Percentiles rank a stretch among this genome's conserved stretches.
Conservation (phyloP, 208 protist species). For the Trypanosomatidae sp. region DNA sequence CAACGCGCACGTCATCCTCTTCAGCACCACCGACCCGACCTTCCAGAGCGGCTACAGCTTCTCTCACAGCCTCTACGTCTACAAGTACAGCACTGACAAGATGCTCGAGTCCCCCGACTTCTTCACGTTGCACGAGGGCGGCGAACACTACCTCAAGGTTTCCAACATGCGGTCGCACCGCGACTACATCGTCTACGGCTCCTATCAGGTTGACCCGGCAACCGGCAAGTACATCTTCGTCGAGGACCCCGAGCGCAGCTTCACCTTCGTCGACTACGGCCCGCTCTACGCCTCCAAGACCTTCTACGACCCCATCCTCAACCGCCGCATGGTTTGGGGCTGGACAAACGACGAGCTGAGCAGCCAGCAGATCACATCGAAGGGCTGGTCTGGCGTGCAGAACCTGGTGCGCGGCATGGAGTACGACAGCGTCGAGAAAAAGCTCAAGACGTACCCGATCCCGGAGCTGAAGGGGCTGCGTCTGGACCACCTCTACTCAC, state of each 20-base stretch:
- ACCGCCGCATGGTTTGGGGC: constrained; percentile 48
- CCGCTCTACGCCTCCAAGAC: constrained; percentile 48
- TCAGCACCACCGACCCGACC: constrained; percentile 39
- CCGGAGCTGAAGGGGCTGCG: constrained; percentile 38
- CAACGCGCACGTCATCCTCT: constrained; percentile 47
- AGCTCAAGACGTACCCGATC: constrained; percentile 40
- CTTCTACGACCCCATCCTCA: constrained; percentile 50
- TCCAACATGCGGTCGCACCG: constrained; percentile 44
- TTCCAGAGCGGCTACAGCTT: constrained; percentile 48
- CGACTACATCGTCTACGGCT: constrained; percentile 47
- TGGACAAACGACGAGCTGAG: constrained; percentile 47
- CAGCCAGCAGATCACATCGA: constrained; percentile 25
- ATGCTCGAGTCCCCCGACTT: constrained; percentile 62
- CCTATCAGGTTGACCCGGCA: constrained; percentile 14
- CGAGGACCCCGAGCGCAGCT: constrained; percentile 29
- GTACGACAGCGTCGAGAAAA: constrained; percentile 43
- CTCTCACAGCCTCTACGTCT: constrained; percentile 43
- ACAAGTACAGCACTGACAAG: constrained; percentile 30
- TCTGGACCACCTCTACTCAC: constrained; percentile 10
- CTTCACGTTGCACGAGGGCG: constrained; percentile 31
- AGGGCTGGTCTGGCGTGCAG: constrained; percentile 54
- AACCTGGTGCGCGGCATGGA: constrained; percentile 42
- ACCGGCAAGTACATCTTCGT: constrained; percentile 34
- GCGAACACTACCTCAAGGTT: constrained; percentile 47
- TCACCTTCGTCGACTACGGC: constrained; percentile 53